Evolutionary conservation across 2,329 filamentous ascomycete species (phyloP), one percentile per base, ranked within the genome.

Genomic region (Talaromyces sp.): DNA sequence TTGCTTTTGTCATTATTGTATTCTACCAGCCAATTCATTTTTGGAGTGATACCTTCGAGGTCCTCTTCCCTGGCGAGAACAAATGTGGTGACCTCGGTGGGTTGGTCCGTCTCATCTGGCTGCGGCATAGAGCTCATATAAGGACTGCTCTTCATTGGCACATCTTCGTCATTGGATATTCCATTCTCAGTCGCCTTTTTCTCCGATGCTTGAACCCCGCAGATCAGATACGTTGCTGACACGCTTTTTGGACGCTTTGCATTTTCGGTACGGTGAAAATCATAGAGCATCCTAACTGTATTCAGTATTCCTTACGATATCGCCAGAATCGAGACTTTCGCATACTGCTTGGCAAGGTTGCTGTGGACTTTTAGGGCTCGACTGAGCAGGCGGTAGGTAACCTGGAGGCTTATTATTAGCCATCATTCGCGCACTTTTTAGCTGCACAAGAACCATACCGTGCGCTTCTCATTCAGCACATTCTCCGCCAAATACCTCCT

Each of bases 221-320:
- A 89, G 52, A 99, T 72, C 55, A 97, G 80, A 75, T 97, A 99
- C n/a, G 92, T 97, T 51, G 93, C 95, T 77, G 96, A 86, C n/a
- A 97, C 81, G 27, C 86, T 88, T 24, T 86, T 84, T 0, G 89
- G 82, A 63, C 86, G 89, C 73, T 89, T 90, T 58, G 80, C 81
- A 74, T 92, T 96, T 71, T 96, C 89, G 60, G 82, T 84, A 64
- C 83, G 81, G 73, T 97, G 86, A 67, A 96, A 98, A 32, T 96
- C 90, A 75, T 86, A 96, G 17, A 93, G 85, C 84, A 95, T 96
- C 73, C 89, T 96, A 57, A 19, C 52, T 35, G 31, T 6, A 17
- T 49, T 66, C 41, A 65, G 62, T 51, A 56, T 52, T 43, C 10
- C 17, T 21, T 14, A 0, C 53, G 24, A 29, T 29, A 38, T 38